Evolutionary conservation across 2,329 filamentous ascomycete species (phyloP), one percentile per base, ranked within the genome.

Genomic region (Pseudogymnoascus sp.): DNA sequence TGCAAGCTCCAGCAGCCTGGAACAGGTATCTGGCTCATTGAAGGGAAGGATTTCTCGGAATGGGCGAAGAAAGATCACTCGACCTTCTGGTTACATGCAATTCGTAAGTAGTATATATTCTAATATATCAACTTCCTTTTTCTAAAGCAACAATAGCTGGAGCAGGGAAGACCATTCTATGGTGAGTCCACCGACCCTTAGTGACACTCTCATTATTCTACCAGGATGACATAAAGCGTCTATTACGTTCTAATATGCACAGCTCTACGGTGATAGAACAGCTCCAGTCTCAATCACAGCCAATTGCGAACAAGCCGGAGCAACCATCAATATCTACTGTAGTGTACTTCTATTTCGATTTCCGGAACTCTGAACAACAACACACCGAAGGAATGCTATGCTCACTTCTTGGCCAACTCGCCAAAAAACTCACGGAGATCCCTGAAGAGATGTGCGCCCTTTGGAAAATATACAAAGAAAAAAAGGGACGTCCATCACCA

Each of bases 21-120:
- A 8, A 69, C 67, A 14, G 67, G 66, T 5, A 47, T 67, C 11
- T 70, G 67, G 68, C 64, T 70, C 2, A 70, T 63, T 3, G 61
- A 70, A 10, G 63, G 68, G 4, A 8, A 16, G 8, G 62, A 67
- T 10, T 68, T 69, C 39, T 37, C 62, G 37, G 18, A 31, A 0
- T 70, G 68, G 68, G 1, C 36, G 1, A 61, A 36, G 8, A 29
- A 16, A 14, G 31, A 62, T 23, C 29, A 60, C n/a, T 54, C 65
- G 1, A 67, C 66, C 8, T 29, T 69, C 12, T 70, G 68, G 68
- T 8, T 69, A 5, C 34, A 66, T 61, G 67, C 67, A 5, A 70
- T 70, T 36, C 61, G 67, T 68, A 64, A 45, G 67, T 16, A 45
- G 67, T 16, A 1, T 10, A 11, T 14, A 8, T 31, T 63, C 12